Evolutionary conservation across 768 basidiomycete genomes (phyloP), one percentile per base, ranked within the genome.

Genomic region (Tulasnella sp.): DNA sequence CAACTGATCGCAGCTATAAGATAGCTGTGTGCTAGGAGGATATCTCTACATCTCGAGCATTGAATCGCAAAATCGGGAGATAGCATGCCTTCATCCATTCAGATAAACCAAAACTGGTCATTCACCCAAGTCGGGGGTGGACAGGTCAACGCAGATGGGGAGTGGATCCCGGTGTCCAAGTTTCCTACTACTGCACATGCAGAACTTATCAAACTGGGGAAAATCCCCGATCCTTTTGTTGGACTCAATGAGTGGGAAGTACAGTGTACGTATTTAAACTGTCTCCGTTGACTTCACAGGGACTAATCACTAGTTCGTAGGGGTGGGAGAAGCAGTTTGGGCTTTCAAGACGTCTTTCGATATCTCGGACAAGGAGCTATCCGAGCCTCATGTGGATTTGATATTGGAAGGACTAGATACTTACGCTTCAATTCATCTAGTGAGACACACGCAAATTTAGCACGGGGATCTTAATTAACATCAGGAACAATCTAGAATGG

Each of bases 401-500:
- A 72, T 91, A 6, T 90, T 93, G 55, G 89, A 93, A 9, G 92
- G 92, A 15, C 65, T 96, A 16, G 92, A 96, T 61, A 95, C 91
- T 0, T 93, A 90, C 61, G 79, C 83, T 2, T 70, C 68, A n/a
- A 72, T 91, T 35, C 64, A 65, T 28, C 64, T 93, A 53, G 88
- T 84, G 57, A 64, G 77, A 13, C 2, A 41, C 13, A 31, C 10
- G 16, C 47, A 28, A 35, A 15, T 6, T 20, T 31, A 6, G 25
- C 15, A 20, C 4, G 16, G 19, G 24, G 15, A 24, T 13, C 43
- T 56, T 5, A 48, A 25, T 4, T 8, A n/a, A 48, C 25, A 56
- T 51, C 13, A 22, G 31, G 10, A 8, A 34, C 20, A 8, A 35
- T 25, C n/a, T 55, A 91, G 87, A 91, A 96, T 56, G 85, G 77